phyloP scores from a whole-genome alignment of 2,329 filamentous ascomycete genomes.

The Hypoxylon sp. region DNA sequence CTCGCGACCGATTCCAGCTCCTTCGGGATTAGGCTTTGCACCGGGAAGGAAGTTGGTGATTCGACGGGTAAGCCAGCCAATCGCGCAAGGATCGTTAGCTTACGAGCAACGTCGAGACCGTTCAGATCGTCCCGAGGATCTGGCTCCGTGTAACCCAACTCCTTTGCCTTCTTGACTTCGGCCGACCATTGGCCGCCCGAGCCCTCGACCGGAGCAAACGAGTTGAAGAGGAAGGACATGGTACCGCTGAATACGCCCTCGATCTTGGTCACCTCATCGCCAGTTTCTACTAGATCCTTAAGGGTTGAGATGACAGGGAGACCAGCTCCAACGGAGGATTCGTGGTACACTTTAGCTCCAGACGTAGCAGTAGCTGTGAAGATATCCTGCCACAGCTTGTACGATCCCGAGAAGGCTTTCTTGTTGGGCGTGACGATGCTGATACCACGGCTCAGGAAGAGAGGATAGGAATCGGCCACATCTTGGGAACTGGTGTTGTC shows the following conservation, averaged over 20 bases:
- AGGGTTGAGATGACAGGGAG: slow-evolving; percentile 93
- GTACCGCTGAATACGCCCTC: slow-evolving; percentile 98
- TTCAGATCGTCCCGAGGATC: slow-evolving; percentile 90
- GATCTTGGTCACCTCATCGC: slow-evolving; percentile 90
- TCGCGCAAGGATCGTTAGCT: slow-evolving; percentile 93
- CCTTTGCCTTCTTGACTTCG: slow-evolving; percentile 92
- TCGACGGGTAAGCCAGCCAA: slow-evolving; percentile 84
- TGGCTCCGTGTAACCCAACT: slow-evolving; percentile 91
- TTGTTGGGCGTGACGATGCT: slow-evolving; percentile 98
- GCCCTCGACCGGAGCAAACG: slow-evolving; percentile 85
- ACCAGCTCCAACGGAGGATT: slow-evolving; percentile 93
- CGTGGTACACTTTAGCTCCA: slow-evolving; percentile 90
- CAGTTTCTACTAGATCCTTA: slow-evolving; percentile 93
- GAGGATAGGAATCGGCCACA: slow-evolving; percentile 85
- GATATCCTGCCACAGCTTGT: slow-evolving; percentile 88
- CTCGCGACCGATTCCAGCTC: slow-evolving; percentile 82
- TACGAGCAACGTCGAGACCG: slow-evolving; percentile 91
- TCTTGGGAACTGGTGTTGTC: slow-evolving; percentile 96
- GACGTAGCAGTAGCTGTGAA: slow-evolving; percentile 77
- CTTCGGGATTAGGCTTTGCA: slow-evolving; percentile 91
- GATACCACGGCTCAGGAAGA: slow-evolving; percentile 83
- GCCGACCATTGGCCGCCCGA: slow-evolving; percentile 87
- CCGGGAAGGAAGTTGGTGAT: slow-evolving; percentile 88
- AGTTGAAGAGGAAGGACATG: slow-evolving; percentile 98
- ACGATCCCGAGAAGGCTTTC: slow-evolving; percentile 90